Base-by-base conservation (phyloP, 2,329 filamentous ascomycete species). In the Penicillium sp. region DNA sequence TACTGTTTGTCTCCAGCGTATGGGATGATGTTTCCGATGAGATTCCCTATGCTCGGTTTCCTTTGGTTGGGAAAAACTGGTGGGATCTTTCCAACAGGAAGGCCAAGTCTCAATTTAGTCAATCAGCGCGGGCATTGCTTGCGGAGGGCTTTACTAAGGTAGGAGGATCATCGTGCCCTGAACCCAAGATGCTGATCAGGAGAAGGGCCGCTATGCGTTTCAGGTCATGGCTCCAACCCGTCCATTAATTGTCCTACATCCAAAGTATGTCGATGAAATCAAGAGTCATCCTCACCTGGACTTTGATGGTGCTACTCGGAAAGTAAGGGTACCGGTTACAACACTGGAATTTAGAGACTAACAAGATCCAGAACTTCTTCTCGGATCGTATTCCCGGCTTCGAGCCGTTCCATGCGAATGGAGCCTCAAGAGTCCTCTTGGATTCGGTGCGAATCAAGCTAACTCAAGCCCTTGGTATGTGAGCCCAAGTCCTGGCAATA, bases 81-180 rank as follows among this genome's bases (percentile, higher is more conserved):
- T 68, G 66, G 68, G 62, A 67, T n/a, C n/a, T 69, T n/a, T 63
- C 64, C 22, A 72, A 71, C 52, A 64, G 59, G 33, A 67, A 69
- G 25, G 68, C 69, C 46, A 66, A 66, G 46, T 27, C 62, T n/a
- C 62, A 59, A 22, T 72, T 69, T 40, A 53, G 62, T 11, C 49
- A 45, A 11, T 65, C 66, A 6, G 63, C 61, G 20, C 66, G 67
- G 18, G 57, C 58, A 7, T 43, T 70, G 27, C 60, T 71, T 9
- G 37, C 53, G 1, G 64, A 71, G 40, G 67, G 67, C 1, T 71
- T 72, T 53, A 54, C 60, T 26, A 63, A 69, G 60, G 69, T 71
- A 56, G 9, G 55, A 33, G 9, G 43, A 40, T 31, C 6, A 6
- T 18, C 12, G 7, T 18, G 15, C 23, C 9, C 31, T 1, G 4